Evolutionary conservation across 1,139 yeast species (phyloP), one percentile per base, ranked within the genome.

Genomic region (Debaryomyces singareniensis): DNA sequence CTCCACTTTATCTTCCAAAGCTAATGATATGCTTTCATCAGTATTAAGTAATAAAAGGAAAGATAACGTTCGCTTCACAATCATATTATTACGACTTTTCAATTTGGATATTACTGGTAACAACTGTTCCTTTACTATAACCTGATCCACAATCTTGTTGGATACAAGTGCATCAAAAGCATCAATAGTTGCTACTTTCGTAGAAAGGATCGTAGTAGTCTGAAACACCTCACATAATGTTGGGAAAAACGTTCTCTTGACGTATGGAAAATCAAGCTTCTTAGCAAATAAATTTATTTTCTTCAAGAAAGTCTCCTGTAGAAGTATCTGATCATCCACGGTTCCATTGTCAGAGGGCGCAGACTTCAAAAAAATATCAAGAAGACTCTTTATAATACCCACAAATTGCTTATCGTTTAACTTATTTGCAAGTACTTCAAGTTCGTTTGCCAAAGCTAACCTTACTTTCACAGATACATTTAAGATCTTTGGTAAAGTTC

Each of bases 191-290:
- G 77, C 68, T 20, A 80, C 61, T 44, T 91, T 87, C 18, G 89
- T 83, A 3, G 84, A 76, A 24, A 87, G 59, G 25, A 91, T 75
- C 0, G 93, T 83, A 1, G 97, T 89, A 27, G 86, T 82, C 25
- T 85, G 74, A 54, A 87, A 89, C 3, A 85, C 72, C 26, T 70
- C 71, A 25, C 86, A 73, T 15, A 87, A 63, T 25, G 76, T 59
- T 1, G 96, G 95, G 49, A 84, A 74, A 12, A 86, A 62, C 12
- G 74, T 73, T 42, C 78, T 79, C 42, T 89, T 86, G 32, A 86
- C 67, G 21, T 78, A 73, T 5, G 89, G 74, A 46, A 85, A 84
- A 33, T 79, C 93, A 29, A 81, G 59, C 29, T 71, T 63, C 6
- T 59, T 66, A 3, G 74, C 51, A 26, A 75, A 57, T 6, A 55